Conservation (phyloP, 1,139 yeast genomes). For the Hanseniaspora uvarum region DNA sequence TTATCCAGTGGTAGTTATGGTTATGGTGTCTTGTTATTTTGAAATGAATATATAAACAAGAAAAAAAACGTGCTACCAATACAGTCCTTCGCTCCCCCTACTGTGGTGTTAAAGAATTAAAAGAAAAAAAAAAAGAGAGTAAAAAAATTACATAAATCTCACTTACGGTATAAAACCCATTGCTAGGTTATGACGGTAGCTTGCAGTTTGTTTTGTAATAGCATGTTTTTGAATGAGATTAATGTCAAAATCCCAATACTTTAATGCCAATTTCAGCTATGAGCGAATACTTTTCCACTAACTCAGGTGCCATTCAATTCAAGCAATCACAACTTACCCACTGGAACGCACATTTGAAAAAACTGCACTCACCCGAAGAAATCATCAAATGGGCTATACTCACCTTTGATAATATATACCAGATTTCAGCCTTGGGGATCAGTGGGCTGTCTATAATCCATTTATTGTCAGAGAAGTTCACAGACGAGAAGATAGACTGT, state of each 20-base stretch:
- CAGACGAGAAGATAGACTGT: slow-evolving; percentile 43
- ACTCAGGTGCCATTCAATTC: slow-evolving; percentile 28
- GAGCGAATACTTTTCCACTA: slow-evolving; percentile 20
- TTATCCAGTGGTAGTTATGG: background rate
- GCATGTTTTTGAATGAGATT: background rate
- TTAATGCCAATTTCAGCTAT: background rate
- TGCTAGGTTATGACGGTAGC: too few relatives aligned
- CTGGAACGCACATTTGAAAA: slow-evolving; percentile 51
- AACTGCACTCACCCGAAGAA: slow-evolving; percentile 50
- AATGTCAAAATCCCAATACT: too few relatives aligned
- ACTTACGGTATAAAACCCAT: too few relatives aligned
- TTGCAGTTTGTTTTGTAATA: too few relatives aligned
- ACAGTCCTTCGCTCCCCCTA: too few relatives aligned
- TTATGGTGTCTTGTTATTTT: background rate
- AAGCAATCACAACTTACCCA: slow-evolving; percentile 46
- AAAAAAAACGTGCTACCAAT: too few relatives aligned
- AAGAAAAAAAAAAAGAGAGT: too few relatives aligned
- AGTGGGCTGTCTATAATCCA: slow-evolving; percentile 85
- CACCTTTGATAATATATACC: slow-evolving; percentile 73
- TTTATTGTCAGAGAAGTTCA: slow-evolving; percentile 39
- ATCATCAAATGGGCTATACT: slow-evolving; percentile 70
- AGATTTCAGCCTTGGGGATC: slow-evolving; percentile 90
- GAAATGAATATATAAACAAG: background rate
- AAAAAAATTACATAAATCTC: too few relatives aligned
- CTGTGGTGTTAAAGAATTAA: background rate